Evolutionary conservation across 306 rosid genomes (phyloP).

Genomic region (Prosopis cineraria): DNA sequence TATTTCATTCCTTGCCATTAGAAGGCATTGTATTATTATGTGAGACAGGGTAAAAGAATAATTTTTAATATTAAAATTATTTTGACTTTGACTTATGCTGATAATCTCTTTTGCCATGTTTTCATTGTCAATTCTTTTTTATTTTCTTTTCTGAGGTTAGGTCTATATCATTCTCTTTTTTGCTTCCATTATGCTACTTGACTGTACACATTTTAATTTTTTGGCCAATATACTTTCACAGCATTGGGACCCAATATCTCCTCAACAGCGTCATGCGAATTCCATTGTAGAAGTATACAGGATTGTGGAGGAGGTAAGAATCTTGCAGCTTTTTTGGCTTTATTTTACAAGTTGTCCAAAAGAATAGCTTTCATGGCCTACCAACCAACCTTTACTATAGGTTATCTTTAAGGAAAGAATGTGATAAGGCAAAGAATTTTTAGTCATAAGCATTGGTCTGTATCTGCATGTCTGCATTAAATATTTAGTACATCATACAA

Average conservation of each 20-base stretch:
- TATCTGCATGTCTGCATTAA: constrained; percentile 14
- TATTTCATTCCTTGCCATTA: not conserved
- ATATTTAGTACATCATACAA: not conserved
- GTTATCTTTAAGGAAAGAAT: not conserved
- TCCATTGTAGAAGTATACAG: constrained; percentile 97
- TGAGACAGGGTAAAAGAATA: not conserved
- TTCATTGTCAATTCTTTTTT: not conserved
- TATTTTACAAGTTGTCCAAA: constrained; percentile 18
- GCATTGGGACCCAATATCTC: constrained; percentile 94
- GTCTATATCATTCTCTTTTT: constrained; percentile 22
- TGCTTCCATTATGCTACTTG: constrained; percentile 23
- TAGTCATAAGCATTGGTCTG: not conserved
- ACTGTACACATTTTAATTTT: constrained; percentile 22
- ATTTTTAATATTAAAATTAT: not conserved
- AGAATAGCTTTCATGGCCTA: constrained; percentile 16
- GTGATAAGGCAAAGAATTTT: constrained; percentile 3
- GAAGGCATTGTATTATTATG: not conserved
- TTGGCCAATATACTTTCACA: constrained; percentile 43
- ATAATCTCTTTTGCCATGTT: constrained; percentile 11
- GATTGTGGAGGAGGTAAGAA: constrained; percentile 93
- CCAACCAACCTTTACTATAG: constrained; percentile 2
- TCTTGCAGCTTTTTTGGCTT: constrained; percentile 12
- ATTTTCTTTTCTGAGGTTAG: constrained; percentile 7
- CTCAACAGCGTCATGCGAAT: constrained; percentile 92
- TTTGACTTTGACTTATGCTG: not conserved